Conservation (phyloP, 331 rosid genomes). For the Stylosanthes scabra region DNA sequence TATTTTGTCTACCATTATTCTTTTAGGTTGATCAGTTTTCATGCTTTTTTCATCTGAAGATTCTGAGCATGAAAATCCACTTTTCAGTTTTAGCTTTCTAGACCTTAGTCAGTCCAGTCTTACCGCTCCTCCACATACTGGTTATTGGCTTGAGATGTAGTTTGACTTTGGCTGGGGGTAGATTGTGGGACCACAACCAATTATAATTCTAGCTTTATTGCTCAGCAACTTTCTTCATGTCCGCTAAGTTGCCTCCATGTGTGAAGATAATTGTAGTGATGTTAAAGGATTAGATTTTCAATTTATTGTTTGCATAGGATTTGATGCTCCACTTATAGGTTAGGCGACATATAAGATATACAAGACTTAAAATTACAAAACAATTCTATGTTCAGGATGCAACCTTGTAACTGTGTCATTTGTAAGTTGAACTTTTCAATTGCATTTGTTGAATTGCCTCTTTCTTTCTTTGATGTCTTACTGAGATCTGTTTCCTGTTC, state of each 20-base stretch:
- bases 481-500: slow-evolving; percentile 7
- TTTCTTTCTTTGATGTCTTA: slow-evolving; percentile 19
- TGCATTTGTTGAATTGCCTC: background rate
- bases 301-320: background rate
- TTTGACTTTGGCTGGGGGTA: background rate
- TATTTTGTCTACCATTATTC: background rate
- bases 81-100: background rate
- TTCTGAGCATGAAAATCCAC: background rate
- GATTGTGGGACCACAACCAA: slow-evolving; percentile 26
- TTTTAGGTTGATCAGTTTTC: background rate
- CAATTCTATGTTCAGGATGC: background rate
- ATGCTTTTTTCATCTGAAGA: too few relatives aligned
- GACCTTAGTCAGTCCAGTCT: background rate
- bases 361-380: slow-evolving; percentile 1
- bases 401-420: background rate
- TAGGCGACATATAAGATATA: slow-evolving; percentile 15
- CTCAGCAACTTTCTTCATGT: background rate
- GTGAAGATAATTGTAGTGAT: slow-evolving; percentile 2
- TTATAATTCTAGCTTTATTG: slow-evolving; percentile 12
- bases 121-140: background rate
- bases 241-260: background rate
- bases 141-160: background rate
- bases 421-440: background rate
- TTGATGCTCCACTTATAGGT: background rate
- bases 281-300: slow-evolving; percentile 1